These are phyloP conservation scores for Diaporthe velutina DNA, from an alignment of 2,329 filamentous ascomycete species.

Conservation along the genomic window DNA sequence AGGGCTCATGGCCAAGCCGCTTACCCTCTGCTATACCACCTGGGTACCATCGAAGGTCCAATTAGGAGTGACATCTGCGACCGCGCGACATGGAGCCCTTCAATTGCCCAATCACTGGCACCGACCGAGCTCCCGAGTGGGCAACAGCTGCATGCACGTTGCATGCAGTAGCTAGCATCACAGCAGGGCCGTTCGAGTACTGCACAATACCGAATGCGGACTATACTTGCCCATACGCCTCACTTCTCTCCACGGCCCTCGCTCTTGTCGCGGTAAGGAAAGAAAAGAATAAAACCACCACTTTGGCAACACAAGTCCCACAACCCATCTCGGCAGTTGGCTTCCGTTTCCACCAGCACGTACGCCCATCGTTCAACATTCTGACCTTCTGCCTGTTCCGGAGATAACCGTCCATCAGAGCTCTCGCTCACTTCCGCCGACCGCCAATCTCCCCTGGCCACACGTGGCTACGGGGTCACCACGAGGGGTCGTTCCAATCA, in stretches of 20 bases:
- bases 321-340: conserved; percentile 28
- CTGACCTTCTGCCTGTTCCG: neutral
- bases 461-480: conserved; percentile 31
- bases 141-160: conserved; percentile 25
- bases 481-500: conserved; percentile 19
- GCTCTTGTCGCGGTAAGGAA: conserved; percentile 27
- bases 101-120: conserved; percentile 25
- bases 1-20: conserved; percentile 20
- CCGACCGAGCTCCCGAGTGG: conserved; percentile 15
- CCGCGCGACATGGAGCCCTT: neutral
- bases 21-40: neutral
- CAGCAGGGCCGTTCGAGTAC: conserved; percentile 6
- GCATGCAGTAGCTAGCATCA: conserved; percentile 31
- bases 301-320: conserved; percentile 16
- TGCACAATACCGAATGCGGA: neutral
- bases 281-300: conserved; percentile 4
- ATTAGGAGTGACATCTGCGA: conserved; percentile 14
- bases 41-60: conserved; percentile 7
- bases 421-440: conserved; percentile 27
- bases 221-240: conserved; percentile 7
- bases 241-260: neutral
- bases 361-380: conserved; percentile 13
- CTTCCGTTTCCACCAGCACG: conserved; percentile 4
- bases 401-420: conserved; percentile 24
- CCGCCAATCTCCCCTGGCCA: conserved; percentile 10